A percentile compares a stretch with the other conserved stretches of the same genome.
Conservation (phyloP, 2,329 filamentous ascomycete species). For the Aaosphaeria pasadenensis region DNA sequence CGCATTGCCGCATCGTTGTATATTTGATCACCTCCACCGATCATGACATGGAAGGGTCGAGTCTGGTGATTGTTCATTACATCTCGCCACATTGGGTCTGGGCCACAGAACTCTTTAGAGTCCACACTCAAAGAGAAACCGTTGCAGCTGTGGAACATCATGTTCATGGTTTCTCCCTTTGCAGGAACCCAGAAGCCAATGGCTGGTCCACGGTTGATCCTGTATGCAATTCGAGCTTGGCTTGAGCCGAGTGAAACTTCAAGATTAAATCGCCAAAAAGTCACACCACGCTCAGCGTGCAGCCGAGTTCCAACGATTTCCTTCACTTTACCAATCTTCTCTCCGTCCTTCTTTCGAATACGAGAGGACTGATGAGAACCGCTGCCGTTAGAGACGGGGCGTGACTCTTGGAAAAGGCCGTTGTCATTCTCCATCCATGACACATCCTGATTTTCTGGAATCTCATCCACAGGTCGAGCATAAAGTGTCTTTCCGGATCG, state of each 20-base stretch:
- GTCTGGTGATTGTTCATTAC: slow-evolving; percentile 90
- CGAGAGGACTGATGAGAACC: slow-evolving; percentile 41
- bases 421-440: slow-evolving; percentile 76
- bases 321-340: slow-evolving; percentile 75
- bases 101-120: slow-evolving; percentile 77
- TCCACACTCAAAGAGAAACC: slow-evolving; percentile 84
- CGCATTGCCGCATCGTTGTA: slow-evolving; percentile 86
- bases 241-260: slow-evolving; percentile 78
- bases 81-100: slow-evolving; percentile 95
- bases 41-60: slow-evolving; percentile 94
- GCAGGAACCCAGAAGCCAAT: slow-evolving; percentile 94
- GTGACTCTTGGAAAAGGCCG: slow-evolving; percentile 74
- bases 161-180: slow-evolving; percentile 84
- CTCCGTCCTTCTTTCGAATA: slow-evolving; percentile 65
- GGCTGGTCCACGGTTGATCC: slow-evolving; percentile 87
- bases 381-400: slow-evolving; percentile 49
- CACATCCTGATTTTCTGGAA: slow-evolving; percentile 74
- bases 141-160: slow-evolving; percentile 98
- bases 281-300: slow-evolving; percentile 80
- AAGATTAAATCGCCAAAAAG: slow-evolving; percentile 96
- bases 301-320: slow-evolving; percentile 80
- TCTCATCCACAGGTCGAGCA: slow-evolving; percentile 82
- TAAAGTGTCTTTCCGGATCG: slow-evolving; percentile 83
- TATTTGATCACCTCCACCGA: slow-evolving; percentile 94
- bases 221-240: slow-evolving; percentile 88